Evolutionary conservation across 1,284 basidiomycete genomes (phyloP), one percentile per base, ranked within the genome.

Genomic region (Tylopilus sp.): DNA sequence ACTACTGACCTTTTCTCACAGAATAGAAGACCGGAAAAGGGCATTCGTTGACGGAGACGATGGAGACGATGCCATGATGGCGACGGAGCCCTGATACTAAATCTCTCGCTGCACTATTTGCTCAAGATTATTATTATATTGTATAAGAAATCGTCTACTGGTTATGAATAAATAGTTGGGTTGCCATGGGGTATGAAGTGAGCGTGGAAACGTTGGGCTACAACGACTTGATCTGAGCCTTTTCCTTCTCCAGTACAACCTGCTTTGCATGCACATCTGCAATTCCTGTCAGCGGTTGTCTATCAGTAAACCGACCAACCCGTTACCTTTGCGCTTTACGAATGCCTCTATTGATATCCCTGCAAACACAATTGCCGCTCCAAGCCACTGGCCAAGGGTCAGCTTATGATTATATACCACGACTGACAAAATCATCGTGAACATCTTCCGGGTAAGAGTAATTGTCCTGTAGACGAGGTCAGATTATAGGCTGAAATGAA

Each of bases 351-450:
- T 88, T 2, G 94, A 96, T 68, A 99, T 97, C 2, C 96, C 97
- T 6, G 89, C 89, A 80, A 99, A 99, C 6, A 99, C 98, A 38
- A 97, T 90, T 1, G 81, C 91, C 0, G 97, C 91, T 22, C 97
- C 98, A 4, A 88, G 72, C 98, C 98, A 99, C 81, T 99, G 98
- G 2, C 96, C 94, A 1, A 76, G 66, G 0, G 92, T 92, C 60
- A 99, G 84, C 68, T 86, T 88, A 81, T 99, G 97, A 72, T 95
- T 91, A 80, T 98, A 99, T 1, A 99, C 89, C 33, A 97, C 79
- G 7, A 99, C 96, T 10, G 95, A 97, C 47, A 99, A 85, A 18
- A 99, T 85, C 97, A 99, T 99, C 7, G 97, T 99, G 79, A 98
- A 98, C 76, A 99, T 85, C 82, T 99, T 99, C 64, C 98, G 88